phyloP scores from a whole-genome alignment of 768 basidiomycete genomes.

The Mycena vulgaris region DNA sequence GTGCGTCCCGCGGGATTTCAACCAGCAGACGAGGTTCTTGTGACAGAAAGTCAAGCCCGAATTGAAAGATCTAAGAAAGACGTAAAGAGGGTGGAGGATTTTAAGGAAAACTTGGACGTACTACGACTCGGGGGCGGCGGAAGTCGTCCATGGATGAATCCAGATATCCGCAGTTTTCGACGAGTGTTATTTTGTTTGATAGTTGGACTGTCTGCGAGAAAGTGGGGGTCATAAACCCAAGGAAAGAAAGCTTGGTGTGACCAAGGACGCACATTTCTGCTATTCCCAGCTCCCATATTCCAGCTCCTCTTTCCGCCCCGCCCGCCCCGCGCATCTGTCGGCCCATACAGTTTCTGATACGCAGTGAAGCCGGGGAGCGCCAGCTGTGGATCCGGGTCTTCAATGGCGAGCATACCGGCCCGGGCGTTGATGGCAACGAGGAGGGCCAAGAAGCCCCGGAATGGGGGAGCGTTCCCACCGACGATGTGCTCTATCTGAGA shows the following conservation, averaged over 20 bases:
- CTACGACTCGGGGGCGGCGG: neutral
- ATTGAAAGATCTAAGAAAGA: neutral
- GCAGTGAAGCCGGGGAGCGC: neutral
- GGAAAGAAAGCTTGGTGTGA: neutral
- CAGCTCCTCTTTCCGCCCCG: neutral
- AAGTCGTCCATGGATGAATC: neutral
- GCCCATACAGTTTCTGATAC: neutral
- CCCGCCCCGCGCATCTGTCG: neutral
- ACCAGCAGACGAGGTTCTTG: neutral
- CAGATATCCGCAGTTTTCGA: neutral
- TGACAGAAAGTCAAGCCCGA: neutral
- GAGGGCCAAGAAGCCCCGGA: neutral
- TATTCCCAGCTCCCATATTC: neutral
- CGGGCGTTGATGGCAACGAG: constrained; percentile 1
- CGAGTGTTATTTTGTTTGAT: neutral
- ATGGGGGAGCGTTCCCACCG: neutral
- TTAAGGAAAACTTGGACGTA: neutral
- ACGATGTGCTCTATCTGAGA: constrained; percentile 4
- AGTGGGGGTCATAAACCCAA: neutral
- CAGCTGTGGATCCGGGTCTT: neutral
- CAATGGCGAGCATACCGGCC: neutral
- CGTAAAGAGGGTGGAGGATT: neutral
- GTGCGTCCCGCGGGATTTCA: neutral
- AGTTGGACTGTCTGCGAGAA: neutral
- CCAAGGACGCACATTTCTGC: neutral